These are phyloP conservation scores for Trichosporon sp. DNA, from an alignment of 1,284 basidiomycete species.

Conservation along the genomic window DNA sequence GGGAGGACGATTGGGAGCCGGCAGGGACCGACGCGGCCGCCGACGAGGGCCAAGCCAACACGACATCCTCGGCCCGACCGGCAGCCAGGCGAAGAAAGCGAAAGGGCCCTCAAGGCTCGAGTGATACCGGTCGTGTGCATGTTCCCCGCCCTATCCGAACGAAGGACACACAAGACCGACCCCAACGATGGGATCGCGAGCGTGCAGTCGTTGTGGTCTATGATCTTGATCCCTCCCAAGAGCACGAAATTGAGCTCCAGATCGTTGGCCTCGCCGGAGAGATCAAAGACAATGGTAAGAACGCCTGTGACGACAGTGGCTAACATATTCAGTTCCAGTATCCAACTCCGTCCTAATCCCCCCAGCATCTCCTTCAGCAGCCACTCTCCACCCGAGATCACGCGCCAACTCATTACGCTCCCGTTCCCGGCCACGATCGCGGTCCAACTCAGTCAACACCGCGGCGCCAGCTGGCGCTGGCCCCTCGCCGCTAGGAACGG, in stretches of 20 bases:
- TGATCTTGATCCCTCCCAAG: conserved; percentile 45
- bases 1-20: conserved; percentile 22
- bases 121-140: conserved; percentile 5
- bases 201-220: conserved; percentile 48
- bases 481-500: conserved; percentile 16
- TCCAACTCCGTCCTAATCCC: conserved; percentile 42
- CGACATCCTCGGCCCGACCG: conserved; percentile 12
- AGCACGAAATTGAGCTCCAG: conserved; percentile 49
- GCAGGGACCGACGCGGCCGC: not conserved
- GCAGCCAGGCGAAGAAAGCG: conserved; percentile 10
- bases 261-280: conserved; percentile 43
- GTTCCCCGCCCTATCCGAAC: not conserved
- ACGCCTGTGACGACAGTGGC: not conserved
- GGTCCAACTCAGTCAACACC: conserved; percentile 44
- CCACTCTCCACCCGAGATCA: conserved; percentile 36
- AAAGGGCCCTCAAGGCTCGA: not conserved
- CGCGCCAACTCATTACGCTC: conserved; percentile 47
- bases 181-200: conserved; percentile 31
- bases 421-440: conserved; percentile 41
- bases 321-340: conserved; percentile 20
- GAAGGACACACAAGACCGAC: conserved; percentile 2
- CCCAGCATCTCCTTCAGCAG: conserved; percentile 28
- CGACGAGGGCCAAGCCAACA: conserved; percentile 15
- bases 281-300: conserved; percentile 29
- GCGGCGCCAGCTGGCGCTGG: conserved; percentile 20